These are phyloP conservation scores for Corchorus capsularis DNA, from an alignment of 345 rosid genomes.

Conservation along the genomic window DNA sequence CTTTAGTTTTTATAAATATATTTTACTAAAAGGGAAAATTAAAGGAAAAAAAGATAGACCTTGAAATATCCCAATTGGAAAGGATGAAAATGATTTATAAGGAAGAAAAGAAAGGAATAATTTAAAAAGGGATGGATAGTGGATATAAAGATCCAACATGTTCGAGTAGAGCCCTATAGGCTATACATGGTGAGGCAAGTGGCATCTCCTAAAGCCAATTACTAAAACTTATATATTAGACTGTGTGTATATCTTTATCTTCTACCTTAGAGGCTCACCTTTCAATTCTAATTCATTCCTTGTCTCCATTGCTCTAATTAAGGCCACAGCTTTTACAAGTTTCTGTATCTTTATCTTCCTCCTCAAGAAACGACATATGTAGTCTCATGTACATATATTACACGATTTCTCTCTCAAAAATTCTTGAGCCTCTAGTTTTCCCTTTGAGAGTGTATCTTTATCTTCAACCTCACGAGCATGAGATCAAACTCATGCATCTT, in stretches of 20 bases:
- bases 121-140: too few species aligned
- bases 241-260: constrained; percentile 14
- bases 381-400: too few species aligned
- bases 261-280: not conserved
- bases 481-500: not conserved
- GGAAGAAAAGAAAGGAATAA: too few species aligned
- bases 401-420: not conserved
- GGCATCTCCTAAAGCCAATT: not conserved
- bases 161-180: too few species aligned
- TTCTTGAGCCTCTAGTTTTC: not conserved
- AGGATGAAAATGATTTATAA: too few species aligned
- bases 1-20: not conserved
- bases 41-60: too few species aligned
- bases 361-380: not conserved
- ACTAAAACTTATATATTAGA: not conserved
- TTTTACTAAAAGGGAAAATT: too few species aligned
- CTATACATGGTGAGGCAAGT: not conserved
- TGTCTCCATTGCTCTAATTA: not conserved
- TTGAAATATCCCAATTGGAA: too few species aligned
- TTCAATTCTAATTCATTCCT: not conserved
- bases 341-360: constrained; percentile 13
- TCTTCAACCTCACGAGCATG: not conserved
- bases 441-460: not conserved
- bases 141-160: too few species aligned
- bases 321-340: constrained; percentile 4